Evolutionary conservation across 495 filamentous ascomycete species (phyloP).

Genomic region (Aspergillus ellipticus): DNA sequence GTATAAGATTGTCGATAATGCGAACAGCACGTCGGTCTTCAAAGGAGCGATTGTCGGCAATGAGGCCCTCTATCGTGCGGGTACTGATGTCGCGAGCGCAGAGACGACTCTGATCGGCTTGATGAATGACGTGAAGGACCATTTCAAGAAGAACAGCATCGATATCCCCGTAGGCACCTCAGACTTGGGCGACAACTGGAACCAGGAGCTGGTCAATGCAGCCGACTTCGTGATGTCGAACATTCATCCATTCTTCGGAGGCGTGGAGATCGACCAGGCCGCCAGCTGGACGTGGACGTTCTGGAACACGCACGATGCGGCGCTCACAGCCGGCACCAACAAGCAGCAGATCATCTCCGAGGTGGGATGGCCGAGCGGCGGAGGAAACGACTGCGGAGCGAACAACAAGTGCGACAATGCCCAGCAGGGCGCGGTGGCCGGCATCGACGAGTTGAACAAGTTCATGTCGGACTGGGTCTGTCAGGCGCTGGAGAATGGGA

Average conservation of each 20-base stretch:
- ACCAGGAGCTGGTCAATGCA: constrained; percentile 54
- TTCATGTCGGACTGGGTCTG: constrained; percentile 90
- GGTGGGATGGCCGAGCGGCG: constrained; percentile 86
- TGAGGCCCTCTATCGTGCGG: constrained; percentile 78
- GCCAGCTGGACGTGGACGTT: constrained; percentile 82
- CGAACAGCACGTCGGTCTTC: constrained; percentile 62
- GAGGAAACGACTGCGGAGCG: constrained; percentile 74
- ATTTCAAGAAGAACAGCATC: constrained; percentile 63
- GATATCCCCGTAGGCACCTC: constrained; percentile 79
- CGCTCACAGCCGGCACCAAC: constrained; percentile 51
- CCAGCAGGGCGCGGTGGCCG: constrained; percentile 64
- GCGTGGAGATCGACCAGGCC: constrained; percentile 62
- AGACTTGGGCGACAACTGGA: constrained; percentile 91
- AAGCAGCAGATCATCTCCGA: constrained; percentile 76
- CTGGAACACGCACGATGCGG: constrained; percentile 64
- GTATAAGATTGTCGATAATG: constrained; percentile 71
- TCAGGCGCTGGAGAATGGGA: constrained; percentile 69
- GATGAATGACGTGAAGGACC: constrained; percentile 62
- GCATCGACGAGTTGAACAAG: constrained; percentile 76
- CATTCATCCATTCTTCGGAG: constrained; percentile 95
- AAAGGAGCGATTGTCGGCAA: constrained; percentile 90
- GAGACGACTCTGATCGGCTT: constrained; percentile 59
- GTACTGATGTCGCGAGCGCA: constrained; percentile 53
- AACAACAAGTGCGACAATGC: constrained; percentile 49
- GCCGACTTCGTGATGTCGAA: constrained; percentile 95